phyloP scores from a whole-genome alignment of 1,284 basidiomycete genomes.

The Sparassis latifolia region DNA sequence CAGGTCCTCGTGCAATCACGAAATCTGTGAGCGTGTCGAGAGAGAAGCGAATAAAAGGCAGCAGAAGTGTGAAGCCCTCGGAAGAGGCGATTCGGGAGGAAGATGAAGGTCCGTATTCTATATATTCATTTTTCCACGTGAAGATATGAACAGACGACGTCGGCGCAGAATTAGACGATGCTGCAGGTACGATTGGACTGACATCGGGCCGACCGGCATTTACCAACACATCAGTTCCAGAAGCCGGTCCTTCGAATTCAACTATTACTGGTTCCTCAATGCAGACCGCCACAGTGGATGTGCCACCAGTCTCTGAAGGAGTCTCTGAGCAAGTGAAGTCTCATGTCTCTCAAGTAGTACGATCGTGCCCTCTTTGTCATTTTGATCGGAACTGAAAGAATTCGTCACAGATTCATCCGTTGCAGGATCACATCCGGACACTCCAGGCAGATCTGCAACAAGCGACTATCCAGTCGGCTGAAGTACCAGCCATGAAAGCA shows the following conservation, averaged over 20 bases:
- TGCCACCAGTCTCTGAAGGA: neutral
- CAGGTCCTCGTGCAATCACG: conserved; percentile 56
- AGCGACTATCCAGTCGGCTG: conserved; percentile 27
- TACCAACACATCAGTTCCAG: conserved; percentile 7
- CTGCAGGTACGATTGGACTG: neutral
- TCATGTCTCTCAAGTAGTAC: conserved; percentile 11
- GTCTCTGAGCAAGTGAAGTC: conserved; percentile 7
- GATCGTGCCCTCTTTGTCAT: neutral
- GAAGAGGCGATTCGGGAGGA: conserved; percentile 58
- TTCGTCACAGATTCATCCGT: conserved; percentile 40
- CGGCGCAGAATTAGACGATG: neutral
- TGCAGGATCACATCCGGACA: conserved; percentile 42
- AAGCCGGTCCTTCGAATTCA: conserved; percentile 24
- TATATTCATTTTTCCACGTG: neutral
- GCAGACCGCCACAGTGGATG: neutral
- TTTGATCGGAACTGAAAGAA: neutral
- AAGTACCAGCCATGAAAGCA: conserved; percentile 20
- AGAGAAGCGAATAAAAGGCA: conserved; percentile 42
- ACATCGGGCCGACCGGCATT: neutral
- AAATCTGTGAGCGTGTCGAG: conserved; percentile 46
- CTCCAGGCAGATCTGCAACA: conserved; percentile 26
- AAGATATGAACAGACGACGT: neutral
- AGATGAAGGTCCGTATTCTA: conserved; percentile 24
- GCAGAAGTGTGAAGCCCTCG: conserved; percentile 39
- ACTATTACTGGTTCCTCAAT: conserved; percentile 11